phyloP scores from a whole-genome alignment of 306 rosid species.

The Ammopiptanthus mongolicus region DNA sequence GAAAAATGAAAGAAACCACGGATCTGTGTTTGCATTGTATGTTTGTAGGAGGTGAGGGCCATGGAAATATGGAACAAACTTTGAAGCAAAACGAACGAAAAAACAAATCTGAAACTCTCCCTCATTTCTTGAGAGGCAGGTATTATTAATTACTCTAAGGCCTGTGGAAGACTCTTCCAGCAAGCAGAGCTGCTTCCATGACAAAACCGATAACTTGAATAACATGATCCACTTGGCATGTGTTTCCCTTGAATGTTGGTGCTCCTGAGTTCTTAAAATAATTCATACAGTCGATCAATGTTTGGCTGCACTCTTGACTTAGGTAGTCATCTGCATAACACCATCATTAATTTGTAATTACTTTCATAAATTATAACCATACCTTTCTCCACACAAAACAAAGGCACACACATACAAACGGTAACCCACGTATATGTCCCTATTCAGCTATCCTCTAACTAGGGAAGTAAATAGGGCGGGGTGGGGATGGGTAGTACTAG shows the following conservation, averaged over 20 bases:
- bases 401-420: not conserved
- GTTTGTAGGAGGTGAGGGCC: too few relatives aligned
- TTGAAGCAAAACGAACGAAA: too few relatives aligned
- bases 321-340: conserved; percentile 65
- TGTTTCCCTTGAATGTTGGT: conserved; percentile 54
- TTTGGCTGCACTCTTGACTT: conserved; percentile 69
- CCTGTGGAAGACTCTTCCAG: conserved; percentile 66
- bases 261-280: conserved; percentile 37
- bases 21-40: too few relatives aligned
- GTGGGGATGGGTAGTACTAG: too few relatives aligned
- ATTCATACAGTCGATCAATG: conserved; percentile 55
- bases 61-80: too few relatives aligned
- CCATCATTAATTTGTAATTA: not conserved
- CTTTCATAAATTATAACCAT: not conserved
- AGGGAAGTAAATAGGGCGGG: too few relatives aligned
- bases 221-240: conserved; percentile 53
- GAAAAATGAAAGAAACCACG: too few relatives aligned
- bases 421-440: too few relatives aligned
- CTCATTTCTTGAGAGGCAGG: not conserved
- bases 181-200: conserved; percentile 71
- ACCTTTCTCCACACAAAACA: not conserved
- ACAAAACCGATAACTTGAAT: conserved; percentile 50
- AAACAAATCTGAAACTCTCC: too few relatives aligned
- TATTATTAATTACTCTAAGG: conserved; percentile 24
- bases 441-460: not conserved